Percentiles rank a stretch among this genome's conserved stretches.
Evolutionary conservation across 495 filamentous ascomycete species (phyloP).

Genomic region (Penicillium chermesinum): DNA sequence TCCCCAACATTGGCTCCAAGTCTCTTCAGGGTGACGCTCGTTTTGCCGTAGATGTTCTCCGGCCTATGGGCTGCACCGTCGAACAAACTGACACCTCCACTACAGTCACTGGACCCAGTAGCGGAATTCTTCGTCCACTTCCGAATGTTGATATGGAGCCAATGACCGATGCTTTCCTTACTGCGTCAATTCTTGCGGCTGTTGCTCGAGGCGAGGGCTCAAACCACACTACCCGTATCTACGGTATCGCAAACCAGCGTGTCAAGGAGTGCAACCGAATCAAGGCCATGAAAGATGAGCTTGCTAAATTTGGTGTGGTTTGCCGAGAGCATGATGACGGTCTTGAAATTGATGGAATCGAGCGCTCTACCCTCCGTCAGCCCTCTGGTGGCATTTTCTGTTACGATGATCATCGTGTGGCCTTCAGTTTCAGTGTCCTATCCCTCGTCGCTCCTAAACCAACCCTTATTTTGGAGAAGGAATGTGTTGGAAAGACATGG

Average conservation of each 20-base stretch:
- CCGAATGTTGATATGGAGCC: constrained; percentile 93
- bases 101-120: constrained; percentile 82
- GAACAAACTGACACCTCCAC: constrained; percentile 80
- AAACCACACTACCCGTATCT: constrained; percentile 69
- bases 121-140: constrained; percentile 63
- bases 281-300: constrained; percentile 88
- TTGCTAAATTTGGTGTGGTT: constrained; percentile 89
- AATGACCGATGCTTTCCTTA: constrained; percentile 98
- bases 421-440: constrained; percentile 97
- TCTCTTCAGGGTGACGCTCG: constrained; percentile 94
- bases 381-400: constrained; percentile 73
- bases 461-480: constrained; percentile 77
- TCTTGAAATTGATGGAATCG: constrained; percentile 73
- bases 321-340: constrained; percentile 89
- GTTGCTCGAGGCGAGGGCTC: constrained; percentile 61
- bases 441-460: constrained; percentile 67
- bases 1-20: constrained; percentile 89
- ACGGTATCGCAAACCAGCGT: constrained; percentile 96
- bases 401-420: constrained; percentile 97
- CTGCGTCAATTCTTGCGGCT: constrained; percentile 87
- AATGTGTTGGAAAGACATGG: constrained; percentile 98
- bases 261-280: constrained; percentile 99
- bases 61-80: constrained; percentile 91
- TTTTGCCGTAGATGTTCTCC: constrained; percentile 86
- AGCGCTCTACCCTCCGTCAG: constrained; percentile 52